Evolutionary conservation across 352 stramenopile genomes (phyloP).

Genomic region (Phytopythium oedochilum): DNA sequence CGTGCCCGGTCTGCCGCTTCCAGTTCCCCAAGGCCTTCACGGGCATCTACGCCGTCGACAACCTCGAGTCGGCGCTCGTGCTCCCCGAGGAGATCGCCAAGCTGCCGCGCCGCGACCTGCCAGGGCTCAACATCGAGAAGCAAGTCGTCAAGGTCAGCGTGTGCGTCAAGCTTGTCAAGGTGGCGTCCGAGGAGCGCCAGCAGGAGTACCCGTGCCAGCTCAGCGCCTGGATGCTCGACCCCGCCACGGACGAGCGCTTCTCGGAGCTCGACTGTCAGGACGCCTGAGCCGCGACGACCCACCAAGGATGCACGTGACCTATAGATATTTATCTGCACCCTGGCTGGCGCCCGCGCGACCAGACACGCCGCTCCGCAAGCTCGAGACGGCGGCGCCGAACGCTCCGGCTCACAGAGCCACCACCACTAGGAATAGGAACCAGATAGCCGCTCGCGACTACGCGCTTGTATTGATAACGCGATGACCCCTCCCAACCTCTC

Average conservation of each 20-base stretch:
- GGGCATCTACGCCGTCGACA: constrained; percentile 64
- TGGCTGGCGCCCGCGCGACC: not conserved
- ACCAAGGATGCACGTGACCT: constrained; percentile 14
- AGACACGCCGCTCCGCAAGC: no score
- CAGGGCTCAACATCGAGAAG: constrained; percentile 42
- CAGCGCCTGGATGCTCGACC: constrained; percentile 42
- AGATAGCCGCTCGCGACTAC: not conserved
- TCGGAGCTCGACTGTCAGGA: constrained; percentile 32
- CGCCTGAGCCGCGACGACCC: constrained; percentile 9
- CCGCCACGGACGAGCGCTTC: constrained; percentile 28
- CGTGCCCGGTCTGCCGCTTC: constrained; percentile 93
- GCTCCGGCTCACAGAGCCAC: not conserved
- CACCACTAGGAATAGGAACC: constrained; percentile 2
- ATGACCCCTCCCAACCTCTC: not conserved
- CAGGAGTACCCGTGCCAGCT: constrained; percentile 64
- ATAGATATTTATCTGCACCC: constrained; percentile 40
- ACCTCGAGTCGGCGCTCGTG: constrained; percentile 56
- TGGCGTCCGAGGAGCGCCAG: constrained; percentile 33
- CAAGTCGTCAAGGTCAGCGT: constrained; percentile 51
- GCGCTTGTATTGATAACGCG: constrained; percentile 2
- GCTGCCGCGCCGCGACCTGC: constrained; percentile 32
- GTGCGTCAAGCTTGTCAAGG: constrained; percentile 55
- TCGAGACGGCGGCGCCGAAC: not conserved
- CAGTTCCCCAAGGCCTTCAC: constrained; percentile 79
- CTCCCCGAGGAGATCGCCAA: constrained; percentile 38